Conservation (phyloP, 768 basidiomycete species). For the Boletus barrowsii region DNA sequence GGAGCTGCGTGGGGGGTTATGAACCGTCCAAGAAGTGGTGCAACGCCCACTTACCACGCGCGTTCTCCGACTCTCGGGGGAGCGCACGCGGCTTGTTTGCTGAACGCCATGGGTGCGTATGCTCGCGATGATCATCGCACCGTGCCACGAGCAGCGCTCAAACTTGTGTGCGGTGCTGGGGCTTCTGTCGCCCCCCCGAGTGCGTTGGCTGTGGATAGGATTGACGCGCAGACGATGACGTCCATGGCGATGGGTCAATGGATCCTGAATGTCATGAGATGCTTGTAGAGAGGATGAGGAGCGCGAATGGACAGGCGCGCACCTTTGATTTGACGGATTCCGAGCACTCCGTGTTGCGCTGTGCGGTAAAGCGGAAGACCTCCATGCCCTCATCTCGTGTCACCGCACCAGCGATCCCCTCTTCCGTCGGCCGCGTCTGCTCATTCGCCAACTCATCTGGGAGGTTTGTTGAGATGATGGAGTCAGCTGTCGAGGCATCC, state of each 20-base stretch:
- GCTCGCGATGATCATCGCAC: constrained; percentile 78
- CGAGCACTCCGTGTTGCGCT: constrained; percentile 91
- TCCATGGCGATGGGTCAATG: constrained; percentile 83
- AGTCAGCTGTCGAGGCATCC: constrained; percentile 69
- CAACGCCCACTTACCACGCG: constrained; percentile 42
- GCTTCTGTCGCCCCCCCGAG: constrained; percentile 85
- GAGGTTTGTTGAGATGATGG: constrained; percentile 81
- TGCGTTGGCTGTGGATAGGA: constrained; percentile 91
- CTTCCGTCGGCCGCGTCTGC: constrained; percentile 98
- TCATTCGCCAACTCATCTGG: constrained; percentile 91
- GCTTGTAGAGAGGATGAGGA: neutral
- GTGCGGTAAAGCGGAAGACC: constrained; percentile 86
- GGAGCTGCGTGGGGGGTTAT: constrained; percentile 46
- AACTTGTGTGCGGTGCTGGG: constrained; percentile 97
- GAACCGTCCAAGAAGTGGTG: too few relatives aligned
- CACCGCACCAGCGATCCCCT: constrained; percentile 68
- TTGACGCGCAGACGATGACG: constrained; percentile 81
- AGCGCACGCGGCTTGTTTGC: constrained; percentile 73
- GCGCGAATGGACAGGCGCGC: neutral
- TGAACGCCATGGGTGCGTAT: constrained; percentile 88
- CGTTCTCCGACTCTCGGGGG: constrained; percentile 64
- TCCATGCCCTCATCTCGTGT: constrained; percentile 14
- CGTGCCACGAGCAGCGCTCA: constrained; percentile 85
- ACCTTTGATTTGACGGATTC: constrained; percentile 92
- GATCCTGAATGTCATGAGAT: constrained; percentile 53